Evolutionary conservation across 2,329 filamentous ascomycete species (phyloP).

Genomic region (Nemania bipapillata): DNA sequence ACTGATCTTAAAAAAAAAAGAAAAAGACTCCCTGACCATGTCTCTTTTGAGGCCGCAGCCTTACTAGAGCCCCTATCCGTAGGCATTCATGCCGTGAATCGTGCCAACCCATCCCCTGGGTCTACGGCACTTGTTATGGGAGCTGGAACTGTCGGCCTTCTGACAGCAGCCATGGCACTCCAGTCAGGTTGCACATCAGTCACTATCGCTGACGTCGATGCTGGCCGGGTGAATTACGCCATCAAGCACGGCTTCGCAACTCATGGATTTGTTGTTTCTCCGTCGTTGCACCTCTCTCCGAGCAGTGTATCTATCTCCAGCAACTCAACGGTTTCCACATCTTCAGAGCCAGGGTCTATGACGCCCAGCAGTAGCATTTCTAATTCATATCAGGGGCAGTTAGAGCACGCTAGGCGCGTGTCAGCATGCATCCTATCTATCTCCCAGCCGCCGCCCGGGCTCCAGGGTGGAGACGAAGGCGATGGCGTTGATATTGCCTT

Average conservation of each 20-base stretch:
- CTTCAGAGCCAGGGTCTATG: constrained; percentile 54
- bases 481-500: constrained; percentile 76
- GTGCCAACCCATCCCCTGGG: constrained; percentile 63
- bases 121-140: constrained; percentile 72
- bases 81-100: constrained; percentile 69
- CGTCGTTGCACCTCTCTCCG: constrained; percentile 56
- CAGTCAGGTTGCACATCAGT: constrained; percentile 69
- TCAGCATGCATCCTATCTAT: constrained; percentile 62
- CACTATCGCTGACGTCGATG: constrained; percentile 70
- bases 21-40: constrained; percentile 65
- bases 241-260: constrained; percentile 69
- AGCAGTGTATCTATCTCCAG: constrained; percentile 58
- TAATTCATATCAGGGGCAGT: constrained; percentile 58
- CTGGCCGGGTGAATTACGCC: constrained; percentile 69
- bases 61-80: constrained; percentile 71
- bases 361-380: constrained; percentile 61
- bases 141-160: constrained; percentile 70
- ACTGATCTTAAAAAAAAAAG: constrained; percentile 56
- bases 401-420: constrained; percentile 62
- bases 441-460: constrained; percentile 49
- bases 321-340: constrained; percentile 58
- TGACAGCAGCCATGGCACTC: constrained; percentile 71
- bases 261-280: constrained; percentile 66
- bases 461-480: constrained; percentile 65
- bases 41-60: constrained; percentile 69